A percentile compares a stretch with the other conserved stretches of the same genome.
Evolutionary conservation across 352 stramenopile genomes (phyloP).

Genomic region (Phytopythium sindhum): DNA sequence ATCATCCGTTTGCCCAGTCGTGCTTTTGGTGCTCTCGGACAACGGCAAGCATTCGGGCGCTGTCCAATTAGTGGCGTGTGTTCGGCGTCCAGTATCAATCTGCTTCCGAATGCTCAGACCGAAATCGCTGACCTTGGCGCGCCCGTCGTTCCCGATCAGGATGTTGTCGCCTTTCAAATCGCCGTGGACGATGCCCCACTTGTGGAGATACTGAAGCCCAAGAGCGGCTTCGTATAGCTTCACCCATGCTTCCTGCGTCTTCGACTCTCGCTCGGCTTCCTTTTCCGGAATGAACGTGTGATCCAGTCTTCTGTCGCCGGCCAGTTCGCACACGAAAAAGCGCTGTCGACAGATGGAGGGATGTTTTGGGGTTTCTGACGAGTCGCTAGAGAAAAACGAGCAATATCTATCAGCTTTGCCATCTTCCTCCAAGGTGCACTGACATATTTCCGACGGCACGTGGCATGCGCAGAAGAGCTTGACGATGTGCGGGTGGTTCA

Average conservation of each 20-base stretch:
- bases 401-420: neutral
- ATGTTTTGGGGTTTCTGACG: too few relatives aligned
- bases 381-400: neutral
- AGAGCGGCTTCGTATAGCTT: slow-evolving; percentile 22
- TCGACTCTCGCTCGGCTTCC: neutral
- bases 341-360: too few relatives aligned
- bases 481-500: slow-evolving; percentile 5
- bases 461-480: slow-evolving; percentile 1
- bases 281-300: neutral
- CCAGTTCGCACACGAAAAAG: slow-evolving; percentile 4
- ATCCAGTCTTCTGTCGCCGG: neutral
- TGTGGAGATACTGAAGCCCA: slow-evolving; percentile 23
- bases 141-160: slow-evolving; percentile 16
- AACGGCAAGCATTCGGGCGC: neutral
- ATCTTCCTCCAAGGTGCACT: neutral
- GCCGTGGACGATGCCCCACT: slow-evolving; percentile 15
- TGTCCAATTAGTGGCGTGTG: neutral
- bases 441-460: neutral
- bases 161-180: slow-evolving; percentile 17
- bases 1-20: neutral
- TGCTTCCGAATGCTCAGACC: slow-evolving; percentile 8
- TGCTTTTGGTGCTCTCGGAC: neutral
- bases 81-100: neutral
- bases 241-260: slow-evolving; percentile 10
- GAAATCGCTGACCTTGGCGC: slow-evolving; percentile 20